Base-by-base conservation (phyloP, 208 protist genomes). In the Wallacemonas sp. region DNA sequence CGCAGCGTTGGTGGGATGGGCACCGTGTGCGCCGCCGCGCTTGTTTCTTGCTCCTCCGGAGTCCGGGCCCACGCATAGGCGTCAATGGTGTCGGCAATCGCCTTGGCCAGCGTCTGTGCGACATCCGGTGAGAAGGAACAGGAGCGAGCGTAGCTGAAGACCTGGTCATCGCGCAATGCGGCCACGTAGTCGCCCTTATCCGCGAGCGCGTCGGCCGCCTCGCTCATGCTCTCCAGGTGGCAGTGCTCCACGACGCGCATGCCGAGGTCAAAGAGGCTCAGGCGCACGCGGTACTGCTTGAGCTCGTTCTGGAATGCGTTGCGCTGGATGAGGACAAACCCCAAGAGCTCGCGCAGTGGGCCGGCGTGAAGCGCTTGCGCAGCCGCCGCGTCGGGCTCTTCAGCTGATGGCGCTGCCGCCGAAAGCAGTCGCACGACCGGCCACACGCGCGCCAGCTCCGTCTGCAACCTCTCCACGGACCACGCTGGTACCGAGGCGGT, bases 221-320 rank as follows among this genome's bases (percentile, higher is more conserved):
- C 67, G 66, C 83, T 91, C 89, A 92, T 92, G 62, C 76, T 81
- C 42, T 84, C 71, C 24, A 95, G 62, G 63, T 95, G 89, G 74
- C 85, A 91, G 60, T 95, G 89, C 76, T 95, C 89, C 2, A 81
- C 89, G 0, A 95, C 89, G 26, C 89, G 85, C 34, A 90, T 68
- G 57, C 89, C 89, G 50, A 91, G 75, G 46, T 92, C 83, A 48
- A 93, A 95, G 13, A 95, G 80, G 50, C 73, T 74, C 26, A 95
- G 71, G 32, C 89, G 85, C 38, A 95, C 68, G 5, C 89, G 89
- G 64, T 95, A 95, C 53, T 79, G 68, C 58, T 83, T 78, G 73
- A 92, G 63, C 59, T 95, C 89, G 63, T 90, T 91, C 50, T 95
- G 89, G 52, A 95, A 95, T 30, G 89, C 89, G 57, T 85, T 81